Evolutionary conservation across 257 asterid species (phyloP).

Genomic region (Scutellaria baicalensis): DNA sequence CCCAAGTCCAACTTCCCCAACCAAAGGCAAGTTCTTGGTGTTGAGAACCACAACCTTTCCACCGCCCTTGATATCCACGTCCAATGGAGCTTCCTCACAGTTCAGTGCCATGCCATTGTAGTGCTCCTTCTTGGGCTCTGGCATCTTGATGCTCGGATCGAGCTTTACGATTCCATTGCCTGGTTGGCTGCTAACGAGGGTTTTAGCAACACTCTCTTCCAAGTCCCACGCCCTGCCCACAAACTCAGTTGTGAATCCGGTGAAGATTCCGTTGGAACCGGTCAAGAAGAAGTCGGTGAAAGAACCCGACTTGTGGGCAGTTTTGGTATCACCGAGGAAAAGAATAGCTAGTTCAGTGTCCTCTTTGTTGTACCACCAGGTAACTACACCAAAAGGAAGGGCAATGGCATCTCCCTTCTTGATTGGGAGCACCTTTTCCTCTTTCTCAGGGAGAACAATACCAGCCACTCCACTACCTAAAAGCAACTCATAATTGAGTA

Average conservation of each 20-base stretch:
- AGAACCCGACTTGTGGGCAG: slow-evolving; percentile 45
- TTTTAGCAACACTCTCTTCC: slow-evolving; percentile 24
- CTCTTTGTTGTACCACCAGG: slow-evolving; percentile 88
- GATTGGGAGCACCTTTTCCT: slow-evolving; percentile 74
- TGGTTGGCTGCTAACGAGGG: slow-evolving; percentile 31
- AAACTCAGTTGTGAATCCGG: slow-evolving; percentile 44
- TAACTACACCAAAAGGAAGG: slow-evolving; percentile 77
- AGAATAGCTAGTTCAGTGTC: slow-evolving; percentile 42
- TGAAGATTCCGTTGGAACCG: slow-evolving; percentile 45
- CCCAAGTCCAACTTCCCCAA: slow-evolving; percentile 73
- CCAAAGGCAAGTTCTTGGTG: slow-evolving; percentile 83
- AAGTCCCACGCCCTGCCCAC: slow-evolving; percentile 48
- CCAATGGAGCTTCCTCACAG: slow-evolving; percentile 53
- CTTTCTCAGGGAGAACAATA: slow-evolving; percentile 75
- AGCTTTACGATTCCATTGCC: slow-evolving; percentile 36
- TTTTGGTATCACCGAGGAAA: slow-evolving; percentile 50
- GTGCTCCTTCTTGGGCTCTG: slow-evolving; percentile 45
- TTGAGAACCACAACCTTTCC: slow-evolving; percentile 70
- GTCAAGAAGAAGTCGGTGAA: slow-evolving; percentile 48
- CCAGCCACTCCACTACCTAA: slow-evolving; percentile 79
- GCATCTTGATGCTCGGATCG: slow-evolving; percentile 26
- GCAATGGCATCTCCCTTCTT: slow-evolving; percentile 86
- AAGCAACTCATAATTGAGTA: background rate
- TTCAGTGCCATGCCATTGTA: slow-evolving; percentile 42
- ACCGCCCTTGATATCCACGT: slow-evolving; percentile 46